Percentiles rank a stretch among this genome's conserved stretches.
These are phyloP conservation scores for Gracilaria domingensis DNA, from an alignment of 23 red algal species.

Conservation along the genomic window DNA sequence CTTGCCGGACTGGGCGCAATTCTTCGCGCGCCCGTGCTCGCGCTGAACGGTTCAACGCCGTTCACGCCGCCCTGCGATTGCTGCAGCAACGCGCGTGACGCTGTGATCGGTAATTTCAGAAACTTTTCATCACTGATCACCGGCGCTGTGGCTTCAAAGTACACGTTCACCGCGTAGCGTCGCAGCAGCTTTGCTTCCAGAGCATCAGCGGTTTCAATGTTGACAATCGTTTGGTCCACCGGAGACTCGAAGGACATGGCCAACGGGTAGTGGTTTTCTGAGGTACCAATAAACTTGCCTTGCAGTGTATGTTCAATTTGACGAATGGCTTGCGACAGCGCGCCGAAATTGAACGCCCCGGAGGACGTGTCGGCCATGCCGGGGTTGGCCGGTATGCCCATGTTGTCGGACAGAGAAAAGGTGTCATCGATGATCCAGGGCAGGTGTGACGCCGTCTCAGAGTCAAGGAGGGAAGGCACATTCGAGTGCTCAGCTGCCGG, in stretches of 20 bases:
- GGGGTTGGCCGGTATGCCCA: slow-evolving; percentile 39
- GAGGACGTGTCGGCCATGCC: slow-evolving; percentile 46
- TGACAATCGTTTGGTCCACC: neutral
- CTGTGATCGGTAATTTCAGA: neutral
- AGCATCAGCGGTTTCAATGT: neutral
- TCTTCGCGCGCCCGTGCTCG: neutral
- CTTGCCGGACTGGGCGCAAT: neutral
- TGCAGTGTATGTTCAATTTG: slow-evolving; percentile 31
- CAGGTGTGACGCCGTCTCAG: neutral
- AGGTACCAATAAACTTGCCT: slow-evolving; percentile 24
- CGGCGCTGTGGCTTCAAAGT: slow-evolving; percentile 3
- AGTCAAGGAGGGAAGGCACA: neutral
- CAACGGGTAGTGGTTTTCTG: neutral
- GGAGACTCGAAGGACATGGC: neutral
- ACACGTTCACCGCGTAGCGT: neutral
- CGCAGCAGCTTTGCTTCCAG: slow-evolving; percentile 6
- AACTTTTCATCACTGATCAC: neutral
- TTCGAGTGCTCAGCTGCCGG: neutral
- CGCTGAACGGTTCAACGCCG: too few relatives aligned
- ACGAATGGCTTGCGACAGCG: neutral
- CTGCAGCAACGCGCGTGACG: neutral
- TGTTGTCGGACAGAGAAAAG: slow-evolving; percentile 2
- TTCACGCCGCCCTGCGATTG: neutral
- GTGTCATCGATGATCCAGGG: slow-evolving; percentile 18
- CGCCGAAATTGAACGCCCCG: slow-evolving; percentile 40